Base-by-base conservation (phyloP, 73 alveolate genomes). In the Stentor roeselii region DNA sequence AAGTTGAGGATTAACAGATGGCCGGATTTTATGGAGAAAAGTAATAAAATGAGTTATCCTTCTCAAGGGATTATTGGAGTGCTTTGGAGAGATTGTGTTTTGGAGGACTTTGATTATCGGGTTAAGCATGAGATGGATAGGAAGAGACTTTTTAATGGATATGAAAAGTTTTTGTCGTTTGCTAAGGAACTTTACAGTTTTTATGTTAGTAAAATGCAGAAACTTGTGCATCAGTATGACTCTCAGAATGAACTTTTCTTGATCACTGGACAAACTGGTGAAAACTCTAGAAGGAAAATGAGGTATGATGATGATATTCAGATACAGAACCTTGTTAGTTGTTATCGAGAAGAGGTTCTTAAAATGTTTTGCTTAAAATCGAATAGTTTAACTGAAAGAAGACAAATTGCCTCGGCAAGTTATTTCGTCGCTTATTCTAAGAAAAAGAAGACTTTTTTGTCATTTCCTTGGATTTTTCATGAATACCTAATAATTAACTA, bases 21-120 rank as follows among this genome's bases (percentile, higher is more conserved):
- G 90, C 96, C 96, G 0, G 91, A 90, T 36, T 76, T 76, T 75
- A 60, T 78, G 59, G 91, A 84, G 75, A 84, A 87, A 76, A 31
- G 6, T 3, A 78, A 75, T 14, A 36, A 37, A 35, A 88, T 59
- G 59, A 60, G 34, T 75, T 75, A 83, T 34, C 38, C 38, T 60
- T 76, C 90, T n/a, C 21, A 76, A 3, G 88, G 88, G 1, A 67
- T 90, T 3, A 75, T 90, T 34, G 96, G 96, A 11, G 74, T 30
- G 42, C 91, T 90, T 3, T 89, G 88, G 59, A 82, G 95, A 38
- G 67, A 50, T 11, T 11, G 6, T 50, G 67, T 50, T 50, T n/a
- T n/a, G n/a, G n/a, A n/a, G n/a, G n/a, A n/a, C n/a, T n/a, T n/a
- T n/a, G 67, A 50, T 50, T 11, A 50, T 11, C 6, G 21, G 21